phyloP scores from a whole-genome alignment of 148 eudicot species.

The Chenopodium suecicum region DNA sequence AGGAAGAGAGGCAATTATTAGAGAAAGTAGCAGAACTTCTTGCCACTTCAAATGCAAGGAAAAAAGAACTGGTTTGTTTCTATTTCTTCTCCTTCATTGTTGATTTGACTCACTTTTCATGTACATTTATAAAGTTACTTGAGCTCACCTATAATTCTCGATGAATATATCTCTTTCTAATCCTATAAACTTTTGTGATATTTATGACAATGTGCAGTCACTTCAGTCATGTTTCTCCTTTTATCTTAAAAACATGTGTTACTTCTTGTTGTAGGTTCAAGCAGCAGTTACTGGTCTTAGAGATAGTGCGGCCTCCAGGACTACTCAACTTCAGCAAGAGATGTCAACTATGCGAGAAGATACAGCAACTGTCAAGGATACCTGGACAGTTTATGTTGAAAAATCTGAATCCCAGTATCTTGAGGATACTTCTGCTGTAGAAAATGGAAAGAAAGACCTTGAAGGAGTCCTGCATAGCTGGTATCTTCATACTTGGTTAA shows the following conservation, averaged over 20 bases:
- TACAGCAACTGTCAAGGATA: constrained; percentile 57
- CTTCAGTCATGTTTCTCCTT: neutral
- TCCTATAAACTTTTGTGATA: neutral
- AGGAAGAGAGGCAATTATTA: constrained; percentile 78
- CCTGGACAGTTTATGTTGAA: constrained; percentile 66
- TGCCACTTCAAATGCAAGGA: constrained; percentile 90
- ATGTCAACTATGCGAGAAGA: constrained; percentile 82
- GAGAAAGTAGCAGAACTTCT: constrained; percentile 93
- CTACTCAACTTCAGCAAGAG: constrained; percentile 71
- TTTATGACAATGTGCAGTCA: neutral
- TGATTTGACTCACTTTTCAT: constrained; percentile 3
- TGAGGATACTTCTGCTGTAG: constrained; percentile 78
- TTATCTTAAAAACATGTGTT: neutral
- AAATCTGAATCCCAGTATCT: constrained; percentile 71
- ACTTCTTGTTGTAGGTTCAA: constrained; percentile 56
- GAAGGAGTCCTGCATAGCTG: constrained; percentile 74
- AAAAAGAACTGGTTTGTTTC: constrained; percentile 73
- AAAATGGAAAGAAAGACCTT: constrained; percentile 72
- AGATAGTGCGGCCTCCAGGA: constrained; percentile 69
- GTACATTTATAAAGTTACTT: neutral
- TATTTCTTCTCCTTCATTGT: neutral
- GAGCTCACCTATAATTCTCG: neutral
- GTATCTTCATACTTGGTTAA: constrained; percentile 36
- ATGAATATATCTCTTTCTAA: neutral
- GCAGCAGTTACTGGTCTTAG: constrained; percentile 69